Base-by-base conservation (phyloP, 192 early-diverging fungal genomes). In the Entomortierella beljakovae region DNA sequence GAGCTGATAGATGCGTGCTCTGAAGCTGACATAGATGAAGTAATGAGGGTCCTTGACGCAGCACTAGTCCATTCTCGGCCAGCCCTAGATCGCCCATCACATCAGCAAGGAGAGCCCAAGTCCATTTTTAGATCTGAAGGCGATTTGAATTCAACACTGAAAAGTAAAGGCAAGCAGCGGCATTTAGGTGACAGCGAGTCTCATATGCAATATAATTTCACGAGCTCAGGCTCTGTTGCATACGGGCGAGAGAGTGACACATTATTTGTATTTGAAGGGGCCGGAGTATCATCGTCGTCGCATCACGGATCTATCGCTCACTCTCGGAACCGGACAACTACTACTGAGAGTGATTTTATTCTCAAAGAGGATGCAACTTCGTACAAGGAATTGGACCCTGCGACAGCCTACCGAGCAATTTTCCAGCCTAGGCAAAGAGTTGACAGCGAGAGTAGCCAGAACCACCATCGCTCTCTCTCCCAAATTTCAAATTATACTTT, bases 1-100 rank as follows among this genome's bases (percentile, higher is more conserved):
- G 75, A 79, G 33, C 43, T 79, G 10, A 59, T 70, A 40, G 67
- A 79, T 25, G 60, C 75, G 5, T 79, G 75, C 15, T 64, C 75
- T 0, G 46, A 48, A 35, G 75, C 75, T 18, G 75, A 79, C 20
- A 3, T 70, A 16, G 61, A 57, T 11, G 57, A 38, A 11, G 75
- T 68, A 2, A 3, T 57, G 1, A 79, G 65, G 48, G 50, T 79
- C 1, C 32, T 79, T 10, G 61, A 79, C 18, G 34, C 75, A 5
- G 65, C 67, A 2, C 59, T 79, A 2, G n/a, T 69, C n/a, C 20
- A 18, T 3, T 50, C 60, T 7, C 53, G 75, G 0, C 46, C 51
- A 1, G 22, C 59, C 8, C 53, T 79, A 25, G 75, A 68, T 10
- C 31, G 16, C 40, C 20, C 25, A 16, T 5, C 29, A n/a, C 20